phyloP scores from a whole-genome alignment of 2,329 filamentous ascomycete species.

The Neodidymelliopsis sp. region DNA sequence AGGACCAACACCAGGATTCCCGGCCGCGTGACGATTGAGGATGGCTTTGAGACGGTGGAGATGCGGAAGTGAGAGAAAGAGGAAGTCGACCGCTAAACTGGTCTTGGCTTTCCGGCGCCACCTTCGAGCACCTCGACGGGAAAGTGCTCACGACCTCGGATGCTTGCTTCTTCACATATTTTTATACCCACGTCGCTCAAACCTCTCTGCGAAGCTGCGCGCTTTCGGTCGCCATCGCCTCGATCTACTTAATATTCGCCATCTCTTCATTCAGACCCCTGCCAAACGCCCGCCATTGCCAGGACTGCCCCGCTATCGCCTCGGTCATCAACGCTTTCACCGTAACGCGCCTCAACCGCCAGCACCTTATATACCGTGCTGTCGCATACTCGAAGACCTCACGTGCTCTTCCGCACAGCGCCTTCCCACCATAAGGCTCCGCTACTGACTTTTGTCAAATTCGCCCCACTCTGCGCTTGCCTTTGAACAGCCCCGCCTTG shows the following conservation, averaged over 20 bases:
- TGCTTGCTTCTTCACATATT: constrained; percentile 35
- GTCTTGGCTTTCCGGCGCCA: constrained; percentile 36
- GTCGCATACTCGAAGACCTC: not conserved
- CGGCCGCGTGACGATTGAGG: constrained; percentile 9
- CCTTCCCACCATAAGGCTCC: not conserved
- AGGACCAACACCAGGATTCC: constrained; percentile 9
- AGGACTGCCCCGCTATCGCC: constrained; percentile 29
- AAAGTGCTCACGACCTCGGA: constrained; percentile 30
- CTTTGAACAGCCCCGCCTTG: constrained; percentile 11
- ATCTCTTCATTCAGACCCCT: constrained; percentile 10
- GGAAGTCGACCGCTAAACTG: constrained; percentile 26
- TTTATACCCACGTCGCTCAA: constrained; percentile 14
- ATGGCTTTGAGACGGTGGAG: constrained; percentile 21
- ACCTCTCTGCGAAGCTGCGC: constrained; percentile 23
- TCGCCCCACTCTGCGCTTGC: constrained; percentile 6
- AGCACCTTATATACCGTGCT: constrained; percentile 5
- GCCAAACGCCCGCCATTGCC: constrained; percentile 11
- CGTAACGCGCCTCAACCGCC: constrained; percentile 24
- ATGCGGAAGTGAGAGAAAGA: constrained; percentile 24
- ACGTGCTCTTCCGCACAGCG: not conserved
- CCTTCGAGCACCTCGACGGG: constrained; percentile 32
- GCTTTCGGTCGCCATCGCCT: constrained; percentile 17
- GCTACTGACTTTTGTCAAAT: not conserved
- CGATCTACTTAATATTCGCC: constrained; percentile 4
- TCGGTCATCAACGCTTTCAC: constrained; percentile 18